A percentile compares a stretch with the other conserved stretches of the same genome.
Evolutionary conservation across 768 basidiomycete genomes (phyloP).

Genomic region (Tylopilus cervinicoccineus): DNA sequence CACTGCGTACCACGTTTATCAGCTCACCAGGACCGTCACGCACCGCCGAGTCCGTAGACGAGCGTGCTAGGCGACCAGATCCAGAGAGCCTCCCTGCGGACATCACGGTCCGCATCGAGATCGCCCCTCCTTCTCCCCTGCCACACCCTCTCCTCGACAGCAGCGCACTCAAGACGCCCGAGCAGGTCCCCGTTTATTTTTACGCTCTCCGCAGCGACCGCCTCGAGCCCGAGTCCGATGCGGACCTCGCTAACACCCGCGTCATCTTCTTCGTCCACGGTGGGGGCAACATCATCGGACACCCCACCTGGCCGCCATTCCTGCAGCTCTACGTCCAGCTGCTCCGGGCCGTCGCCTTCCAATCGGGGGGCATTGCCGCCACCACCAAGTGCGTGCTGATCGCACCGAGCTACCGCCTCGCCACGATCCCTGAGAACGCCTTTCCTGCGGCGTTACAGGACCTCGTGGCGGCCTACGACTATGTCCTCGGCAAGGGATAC

Average conservation of each 20-base stretch:
- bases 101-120: conserved; percentile 12
- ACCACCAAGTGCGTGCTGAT: conserved; percentile 9
- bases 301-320: conserved; percentile 8
- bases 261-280: conserved; percentile 27
- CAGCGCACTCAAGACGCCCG: conserved; percentile 9
- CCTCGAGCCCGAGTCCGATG: background rate
- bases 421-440: conserved; percentile 19
- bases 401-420: conserved; percentile 24
- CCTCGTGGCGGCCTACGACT: conserved; percentile 22
- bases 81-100: background rate
- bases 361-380: background rate
- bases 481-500: conserved; percentile 23
- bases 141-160: background rate
- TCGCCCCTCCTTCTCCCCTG: conserved; percentile 9
- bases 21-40: background rate
- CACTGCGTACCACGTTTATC: background rate
- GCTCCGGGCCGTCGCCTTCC: conserved; percentile 7
- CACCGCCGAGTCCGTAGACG: conserved; percentile 10
- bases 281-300: conserved; percentile 16
- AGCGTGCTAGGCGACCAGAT: conserved; percentile 1
- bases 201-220: conserved; percentile 6
- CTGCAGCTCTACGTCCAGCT: conserved; percentile 4
- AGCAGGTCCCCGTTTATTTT: conserved; percentile 20
- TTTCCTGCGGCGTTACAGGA: conserved; percentile 25
- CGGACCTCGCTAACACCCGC: background rate